Base-by-base conservation (phyloP, 768 basidiomycete genomes). In the Chalciporus chontae region DNA sequence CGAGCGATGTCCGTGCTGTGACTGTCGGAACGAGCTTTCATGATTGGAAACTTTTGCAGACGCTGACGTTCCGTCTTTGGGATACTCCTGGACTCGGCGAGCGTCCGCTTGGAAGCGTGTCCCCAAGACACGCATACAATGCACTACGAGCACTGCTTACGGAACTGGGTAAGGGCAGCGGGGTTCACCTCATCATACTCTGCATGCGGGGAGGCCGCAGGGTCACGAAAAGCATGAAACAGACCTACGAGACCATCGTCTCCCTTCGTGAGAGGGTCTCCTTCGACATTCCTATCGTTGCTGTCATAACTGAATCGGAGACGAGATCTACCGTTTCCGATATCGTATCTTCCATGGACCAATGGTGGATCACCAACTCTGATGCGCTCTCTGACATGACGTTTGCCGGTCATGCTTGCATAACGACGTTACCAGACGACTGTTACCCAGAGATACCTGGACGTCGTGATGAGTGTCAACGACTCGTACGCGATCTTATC, bases 1-100 rank as follows among this genome's bases (percentile, higher is more conserved):
- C 45, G 5, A 64, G 56, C 39, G 56, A 61, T 24, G 62, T 40
- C 21, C 15, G 45, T 29, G 57, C 60, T 13, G 50, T 52, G 37
- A 62, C 60, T 17, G 40, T 51, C 11, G 48, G 59, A 23, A 61
- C 62, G 15, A 61, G 51, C 29, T 62, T 55, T 37, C 55, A 62
- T 6, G 61, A 62, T 40, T 62, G 62, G 62, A 26, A 49, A 8
- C 51, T 58, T 47, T 40, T 47, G 45, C 40, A 57, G 49, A 49
- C 52, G 0, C 62, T 64, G 23, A 64, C 51, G 1, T 64, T 61
- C 9, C 61, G 61, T 47, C 55, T 62, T 27, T 62, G 61, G 61
- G 61, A 62, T 32, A 62, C 61, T 7, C 61, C 61, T 0, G 61
- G 61, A 14, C 47, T 62, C 31, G 36, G 59, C 2, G 43, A 48